These are phyloP conservation scores for Moricandia arvensis DNA, from an alignment of 345 rosid genomes.

Conservation along the genomic window DNA sequence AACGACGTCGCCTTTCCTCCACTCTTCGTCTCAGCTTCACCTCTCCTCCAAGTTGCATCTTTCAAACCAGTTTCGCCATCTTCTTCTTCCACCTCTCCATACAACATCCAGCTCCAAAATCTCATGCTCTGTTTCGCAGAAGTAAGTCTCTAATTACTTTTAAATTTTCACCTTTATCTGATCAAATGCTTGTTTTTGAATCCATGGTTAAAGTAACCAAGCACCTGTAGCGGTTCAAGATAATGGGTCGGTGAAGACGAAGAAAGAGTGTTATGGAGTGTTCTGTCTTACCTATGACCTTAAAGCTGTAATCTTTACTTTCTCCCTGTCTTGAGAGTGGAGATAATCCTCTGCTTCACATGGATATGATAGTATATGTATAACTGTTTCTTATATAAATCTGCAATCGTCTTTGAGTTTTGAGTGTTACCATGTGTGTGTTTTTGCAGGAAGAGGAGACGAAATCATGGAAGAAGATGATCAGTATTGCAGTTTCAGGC, in stretches of 20 bases:
- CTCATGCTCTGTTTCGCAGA: conserved; percentile 67
- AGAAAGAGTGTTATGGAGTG: conserved; percentile 79
- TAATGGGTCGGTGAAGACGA: conserved; percentile 41
- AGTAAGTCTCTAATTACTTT: conserved; percentile 38
- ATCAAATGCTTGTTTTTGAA: neutral
- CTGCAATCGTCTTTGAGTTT: neutral
- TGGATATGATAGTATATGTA: neutral
- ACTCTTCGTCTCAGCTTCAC: conserved; percentile 57
- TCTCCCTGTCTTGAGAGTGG: neutral
- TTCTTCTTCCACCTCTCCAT: conserved; percentile 42
- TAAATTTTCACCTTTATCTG: neutral
- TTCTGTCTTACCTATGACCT: conserved; percentile 97
- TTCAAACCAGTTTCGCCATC: conserved; percentile 47
- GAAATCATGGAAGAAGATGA: conserved; percentile 81
- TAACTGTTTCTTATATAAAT: neutral
- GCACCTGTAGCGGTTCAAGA: conserved; percentile 57
- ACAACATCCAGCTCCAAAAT: conserved; percentile 42
- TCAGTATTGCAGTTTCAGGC: conserved; percentile 84
- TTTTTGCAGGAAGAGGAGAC: conserved; percentile 82
- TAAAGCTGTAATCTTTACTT: conserved; percentile 59
- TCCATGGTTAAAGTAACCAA: conserved; percentile 27
- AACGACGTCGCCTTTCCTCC: conserved; percentile 42
- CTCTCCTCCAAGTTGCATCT: conserved; percentile 50
- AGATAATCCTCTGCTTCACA: conserved; percentile 17
- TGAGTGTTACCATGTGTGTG: neutral